phyloP scores from a whole-genome alignment of 1,284 basidiomycete species.

The Sparassis latifolia region DNA sequence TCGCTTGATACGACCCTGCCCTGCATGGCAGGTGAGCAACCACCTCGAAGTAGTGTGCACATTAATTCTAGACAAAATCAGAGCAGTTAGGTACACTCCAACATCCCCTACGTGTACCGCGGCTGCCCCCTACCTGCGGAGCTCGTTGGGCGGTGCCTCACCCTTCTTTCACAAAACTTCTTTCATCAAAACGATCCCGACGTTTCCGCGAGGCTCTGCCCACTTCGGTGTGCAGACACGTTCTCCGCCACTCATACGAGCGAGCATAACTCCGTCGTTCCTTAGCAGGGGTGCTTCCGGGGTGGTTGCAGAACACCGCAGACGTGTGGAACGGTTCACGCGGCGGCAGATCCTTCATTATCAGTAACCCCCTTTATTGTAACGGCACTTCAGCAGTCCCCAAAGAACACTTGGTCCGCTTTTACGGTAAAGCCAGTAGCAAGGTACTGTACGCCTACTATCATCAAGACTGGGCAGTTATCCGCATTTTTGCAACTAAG shows the following conservation, averaged over 20 bases:
- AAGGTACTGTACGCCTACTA: background rate
- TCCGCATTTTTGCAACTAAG: background rate
- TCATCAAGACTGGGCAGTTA: background rate
- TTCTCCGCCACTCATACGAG: slow-evolving; percentile 34
- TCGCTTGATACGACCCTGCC: slow-evolving; percentile 31
- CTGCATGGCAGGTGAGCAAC: slow-evolving; percentile 19
- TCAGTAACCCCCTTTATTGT: slow-evolving; percentile 7
- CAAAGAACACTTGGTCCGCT: background rate
- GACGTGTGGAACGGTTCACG: slow-evolving; percentile 12
- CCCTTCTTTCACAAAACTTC: background rate
- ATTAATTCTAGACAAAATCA: too few relatives aligned
- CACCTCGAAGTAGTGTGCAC: too few relatives aligned
- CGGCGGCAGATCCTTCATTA: slow-evolving; percentile 13
- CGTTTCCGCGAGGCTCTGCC: slow-evolving; percentile 13
- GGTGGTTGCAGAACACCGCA: slow-evolving; percentile 1
- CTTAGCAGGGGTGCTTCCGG: slow-evolving; percentile 1
- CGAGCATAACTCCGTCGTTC: slow-evolving; percentile 24
- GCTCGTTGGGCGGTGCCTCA: slow-evolving; percentile 9
- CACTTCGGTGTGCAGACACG: slow-evolving; percentile 24
- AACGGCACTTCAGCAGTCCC: background rate
- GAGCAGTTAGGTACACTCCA: slow-evolving; percentile 15
- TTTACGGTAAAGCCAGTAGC: background rate
- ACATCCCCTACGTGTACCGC: slow-evolving; percentile 20
- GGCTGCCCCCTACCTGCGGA: slow-evolving; percentile 19
- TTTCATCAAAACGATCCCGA: background rate